These are phyloP conservation scores for Salvia miltiorrhiza DNA, from an alignment of 257 asterid species.

Conservation along the genomic window DNA sequence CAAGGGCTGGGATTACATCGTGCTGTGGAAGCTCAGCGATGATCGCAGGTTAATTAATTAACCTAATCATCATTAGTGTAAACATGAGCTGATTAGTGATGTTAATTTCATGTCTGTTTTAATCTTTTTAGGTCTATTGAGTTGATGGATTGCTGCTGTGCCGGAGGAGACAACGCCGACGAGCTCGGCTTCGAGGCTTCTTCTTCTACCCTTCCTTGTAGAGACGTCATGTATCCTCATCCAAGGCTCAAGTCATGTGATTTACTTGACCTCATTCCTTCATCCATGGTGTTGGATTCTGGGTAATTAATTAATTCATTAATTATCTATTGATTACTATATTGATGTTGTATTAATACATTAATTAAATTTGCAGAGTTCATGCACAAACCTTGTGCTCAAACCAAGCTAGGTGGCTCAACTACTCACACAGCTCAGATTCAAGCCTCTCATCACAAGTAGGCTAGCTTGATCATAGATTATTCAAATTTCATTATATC, in stretches of 20 bases:
- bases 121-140: constrained; percentile 53
- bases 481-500: neutral
- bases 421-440: constrained; percentile 49
- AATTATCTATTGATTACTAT: too few relatives aligned
- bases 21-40: constrained; percentile 64
- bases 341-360: neutral
- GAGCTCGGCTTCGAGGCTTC: constrained; percentile 33
- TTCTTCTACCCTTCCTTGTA: constrained; percentile 38
- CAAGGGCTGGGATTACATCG: constrained; percentile 74
- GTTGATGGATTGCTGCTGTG: constrained; percentile 83
- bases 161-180: constrained; percentile 43
- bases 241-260: constrained; percentile 57
- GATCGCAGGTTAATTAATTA: constrained; percentile 47
- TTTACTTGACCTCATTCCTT: constrained; percentile 53
- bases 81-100: too few relatives aligned
- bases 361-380: constrained; percentile 44
- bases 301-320: constrained; percentile 50
- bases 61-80: too few relatives aligned
- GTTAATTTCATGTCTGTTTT: too few relatives aligned
- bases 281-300: constrained; percentile 51
- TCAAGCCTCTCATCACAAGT: constrained; percentile 40
- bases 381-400: constrained; percentile 57
- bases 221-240: constrained; percentile 61
- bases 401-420: constrained; percentile 70
- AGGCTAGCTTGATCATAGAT: too few relatives aligned